Percentiles rank a stretch among this genome's conserved stretches.
phyloP scores from a whole-genome alignment of 2,329 filamentous ascomycete species.

The Curvularia lunata region DNA sequence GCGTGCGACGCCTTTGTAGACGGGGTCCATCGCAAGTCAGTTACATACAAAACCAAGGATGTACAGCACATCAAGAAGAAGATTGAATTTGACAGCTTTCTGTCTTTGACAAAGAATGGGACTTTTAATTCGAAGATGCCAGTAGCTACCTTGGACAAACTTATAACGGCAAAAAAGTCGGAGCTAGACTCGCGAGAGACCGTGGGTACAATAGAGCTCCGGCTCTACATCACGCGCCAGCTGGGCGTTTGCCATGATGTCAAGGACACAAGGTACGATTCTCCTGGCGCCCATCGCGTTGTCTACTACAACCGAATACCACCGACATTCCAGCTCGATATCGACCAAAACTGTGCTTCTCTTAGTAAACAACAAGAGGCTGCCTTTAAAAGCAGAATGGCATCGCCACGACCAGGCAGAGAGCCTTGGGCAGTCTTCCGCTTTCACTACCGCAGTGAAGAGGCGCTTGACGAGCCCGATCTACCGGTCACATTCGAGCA shows the following conservation, averaged over 20 bases:
- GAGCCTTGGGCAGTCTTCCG: conserved; percentile 50
- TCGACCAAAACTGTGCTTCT: conserved; percentile 24
- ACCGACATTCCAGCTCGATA: conserved; percentile 32
- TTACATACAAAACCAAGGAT: conserved; percentile 11
- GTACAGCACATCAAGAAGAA: conserved; percentile 30
- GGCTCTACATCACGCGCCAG: conserved; percentile 34
- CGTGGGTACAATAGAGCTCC: conserved; percentile 44
- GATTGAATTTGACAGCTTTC: conserved; percentile 26
- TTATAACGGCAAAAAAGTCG: conserved; percentile 5
- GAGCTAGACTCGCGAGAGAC: conserved; percentile 18
- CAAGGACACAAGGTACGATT: conserved; percentile 20
- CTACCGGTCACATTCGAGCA: conserved; percentile 20
- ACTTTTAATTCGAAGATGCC: conserved; percentile 92
- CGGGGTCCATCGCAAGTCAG: conserved; percentile 40
- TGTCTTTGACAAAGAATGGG: conserved; percentile 22
- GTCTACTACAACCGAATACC: conserved; percentile 24
- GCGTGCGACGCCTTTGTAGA: conserved; percentile 49
- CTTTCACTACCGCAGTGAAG: conserved; percentile 51
- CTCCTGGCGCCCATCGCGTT: neutral
- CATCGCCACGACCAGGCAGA: conserved; percentile 37
- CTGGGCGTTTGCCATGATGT: conserved; percentile 25
- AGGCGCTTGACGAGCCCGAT: conserved; percentile 19
- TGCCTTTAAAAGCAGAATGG: conserved; percentile 8
- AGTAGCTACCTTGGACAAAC: conserved; percentile 71
- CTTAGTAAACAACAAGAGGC: conserved; percentile 11